A percentile compares a stretch with the other conserved stretches of the same genome.
Evolutionary conservation across 1,139 yeast species (phyloP).

Genomic region (Pichia terricola): DNA sequence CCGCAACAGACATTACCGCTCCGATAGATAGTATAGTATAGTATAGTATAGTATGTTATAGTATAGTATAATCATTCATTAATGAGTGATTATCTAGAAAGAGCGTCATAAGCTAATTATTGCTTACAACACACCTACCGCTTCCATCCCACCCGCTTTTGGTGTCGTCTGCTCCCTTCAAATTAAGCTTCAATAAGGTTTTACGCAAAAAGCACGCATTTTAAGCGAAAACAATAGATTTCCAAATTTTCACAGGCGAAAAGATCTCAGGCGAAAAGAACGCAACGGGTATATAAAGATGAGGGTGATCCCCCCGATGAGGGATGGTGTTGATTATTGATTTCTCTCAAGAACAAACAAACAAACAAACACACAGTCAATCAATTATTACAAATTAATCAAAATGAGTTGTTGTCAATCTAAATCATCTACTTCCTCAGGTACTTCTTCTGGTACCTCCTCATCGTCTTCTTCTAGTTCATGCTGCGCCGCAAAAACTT

Average conservation of each 20-base stretch:
- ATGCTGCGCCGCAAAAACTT: slow-evolving; percentile 1
- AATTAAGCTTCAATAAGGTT: no score
- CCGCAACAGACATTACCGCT: not conserved
- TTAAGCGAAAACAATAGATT: no score
- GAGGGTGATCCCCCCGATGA: not conserved
- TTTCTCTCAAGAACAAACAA: not conserved
- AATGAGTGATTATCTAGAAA: no score
- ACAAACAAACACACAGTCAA: not conserved
- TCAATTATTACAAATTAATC: not conserved
- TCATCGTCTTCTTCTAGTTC: slow-evolving; percentile 1
- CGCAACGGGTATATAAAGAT: not conserved
- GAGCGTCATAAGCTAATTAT: no score
- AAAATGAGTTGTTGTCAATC: slow-evolving; percentile 5
- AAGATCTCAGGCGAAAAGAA: slow-evolving; percentile 1
- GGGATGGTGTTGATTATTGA: no score
- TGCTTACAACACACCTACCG: no score
- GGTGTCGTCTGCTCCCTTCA: no score
- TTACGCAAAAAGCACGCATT: no score
- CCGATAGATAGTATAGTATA: not conserved
- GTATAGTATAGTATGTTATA: no score
- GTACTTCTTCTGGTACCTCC: slow-evolving; percentile 1
- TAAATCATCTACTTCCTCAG: not conserved
- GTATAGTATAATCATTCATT: no score
- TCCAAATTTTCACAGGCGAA: no score
- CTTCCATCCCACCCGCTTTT: no score